These are phyloP conservation scores for Vitis rotundifolia DNA, from an alignment of 164 flowering plant species.

Conservation along the genomic window DNA sequence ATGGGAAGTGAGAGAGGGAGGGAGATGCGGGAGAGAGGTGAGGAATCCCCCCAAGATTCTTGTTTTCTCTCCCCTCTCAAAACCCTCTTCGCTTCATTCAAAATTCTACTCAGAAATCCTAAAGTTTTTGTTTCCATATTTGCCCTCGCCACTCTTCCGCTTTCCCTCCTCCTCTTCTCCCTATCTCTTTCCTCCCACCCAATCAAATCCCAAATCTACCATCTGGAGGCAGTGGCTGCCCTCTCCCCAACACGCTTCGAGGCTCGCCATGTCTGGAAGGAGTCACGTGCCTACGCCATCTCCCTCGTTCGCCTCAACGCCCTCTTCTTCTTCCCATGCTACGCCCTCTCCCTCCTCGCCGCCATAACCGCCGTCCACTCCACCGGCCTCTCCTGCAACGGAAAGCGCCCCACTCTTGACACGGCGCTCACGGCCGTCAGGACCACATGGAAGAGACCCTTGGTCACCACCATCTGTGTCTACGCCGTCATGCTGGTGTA, in stretches of 20 bases:
- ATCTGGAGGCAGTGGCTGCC: conserved; percentile 34
- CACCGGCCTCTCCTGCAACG: conserved; percentile 12
- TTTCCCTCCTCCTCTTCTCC: conserved; percentile 42
- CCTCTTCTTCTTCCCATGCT: conserved; percentile 32
- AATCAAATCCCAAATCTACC: conserved; percentile 26
- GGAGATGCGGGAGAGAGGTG: no score
- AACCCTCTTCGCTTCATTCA: conserved; percentile 24
- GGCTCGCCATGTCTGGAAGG: conserved; percentile 35
- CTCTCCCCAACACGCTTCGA: conserved; percentile 33
- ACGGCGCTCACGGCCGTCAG: conserved; percentile 24
- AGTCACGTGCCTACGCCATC: conserved; percentile 36
- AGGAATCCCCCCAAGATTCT: not conserved
- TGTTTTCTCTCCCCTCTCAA: conserved; percentile 2
- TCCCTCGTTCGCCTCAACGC: conserved; percentile 33
- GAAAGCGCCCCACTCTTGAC: conserved; percentile 12
- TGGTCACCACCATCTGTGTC: conserved; percentile 33
- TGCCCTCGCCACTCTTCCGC: conserved; percentile 38
- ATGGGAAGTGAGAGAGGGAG: no score
- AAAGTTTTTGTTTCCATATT: conserved; percentile 32
- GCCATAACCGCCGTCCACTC: conserved; percentile 31
- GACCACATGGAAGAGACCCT: conserved; percentile 30
- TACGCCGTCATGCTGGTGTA: conserved; percentile 23
- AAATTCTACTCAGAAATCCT: conserved; percentile 24
- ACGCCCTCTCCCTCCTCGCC: conserved; percentile 41
- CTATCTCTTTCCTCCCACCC: conserved; percentile 29